phyloP scores from a whole-genome alignment of 495 filamentous ascomycete species.

The Thermothielavioides terrestris region DNA sequence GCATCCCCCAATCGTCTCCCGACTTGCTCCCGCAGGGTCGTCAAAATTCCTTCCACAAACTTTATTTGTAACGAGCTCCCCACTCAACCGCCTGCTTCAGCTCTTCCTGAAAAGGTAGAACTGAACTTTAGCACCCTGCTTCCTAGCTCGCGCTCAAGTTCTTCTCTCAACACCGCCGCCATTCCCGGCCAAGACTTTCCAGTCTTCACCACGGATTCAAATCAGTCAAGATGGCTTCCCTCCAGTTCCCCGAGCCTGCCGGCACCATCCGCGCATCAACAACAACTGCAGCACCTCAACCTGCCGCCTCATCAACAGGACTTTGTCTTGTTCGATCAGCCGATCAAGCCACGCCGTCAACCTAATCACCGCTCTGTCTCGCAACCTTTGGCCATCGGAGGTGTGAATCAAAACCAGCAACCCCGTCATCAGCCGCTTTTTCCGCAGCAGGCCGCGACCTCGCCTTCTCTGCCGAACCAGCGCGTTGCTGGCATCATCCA shows the following conservation, averaged over 20 bases:
- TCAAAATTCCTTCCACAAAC: slow-evolving; percentile 42
- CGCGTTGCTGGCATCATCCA: slow-evolving; percentile 53
- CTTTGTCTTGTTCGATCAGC: slow-evolving; percentile 47
- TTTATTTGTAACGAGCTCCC: slow-evolving; percentile 30
- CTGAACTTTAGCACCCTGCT: slow-evolving; percentile 47
- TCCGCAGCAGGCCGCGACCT: slow-evolving; percentile 22
- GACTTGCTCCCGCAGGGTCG: slow-evolving; percentile 16
- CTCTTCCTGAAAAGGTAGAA: slow-evolving; percentile 45
- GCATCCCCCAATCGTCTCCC: slow-evolving; percentile 14
- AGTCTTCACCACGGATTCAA: slow-evolving; percentile 53
- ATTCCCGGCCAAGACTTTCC: slow-evolving; percentile 45
- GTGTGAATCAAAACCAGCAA: slow-evolving; percentile 36
- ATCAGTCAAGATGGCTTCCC: slow-evolving; percentile 52
- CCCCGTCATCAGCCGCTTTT: slow-evolving; percentile 28
- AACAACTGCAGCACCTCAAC: slow-evolving; percentile 35
- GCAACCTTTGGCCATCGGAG: slow-evolving; percentile 32
- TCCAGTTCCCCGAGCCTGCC: slow-evolving; percentile 51
- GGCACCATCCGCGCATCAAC: slow-evolving; percentile 46
- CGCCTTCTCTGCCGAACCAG: slow-evolving; percentile 43
- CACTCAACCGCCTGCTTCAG: slow-evolving; percentile 38
- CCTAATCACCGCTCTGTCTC: slow-evolving; percentile 41
- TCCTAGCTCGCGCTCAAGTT: slow-evolving; percentile 41
- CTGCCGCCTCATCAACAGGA: slow-evolving; percentile 41
- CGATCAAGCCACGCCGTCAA: slow-evolving; percentile 37
- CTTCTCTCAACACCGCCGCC: slow-evolving; percentile 37